Evolutionary conservation across 345 rosid genomes (phyloP), one percentile per base, ranked within the genome.

Genomic region (Eucalyptus marginata): DNA sequence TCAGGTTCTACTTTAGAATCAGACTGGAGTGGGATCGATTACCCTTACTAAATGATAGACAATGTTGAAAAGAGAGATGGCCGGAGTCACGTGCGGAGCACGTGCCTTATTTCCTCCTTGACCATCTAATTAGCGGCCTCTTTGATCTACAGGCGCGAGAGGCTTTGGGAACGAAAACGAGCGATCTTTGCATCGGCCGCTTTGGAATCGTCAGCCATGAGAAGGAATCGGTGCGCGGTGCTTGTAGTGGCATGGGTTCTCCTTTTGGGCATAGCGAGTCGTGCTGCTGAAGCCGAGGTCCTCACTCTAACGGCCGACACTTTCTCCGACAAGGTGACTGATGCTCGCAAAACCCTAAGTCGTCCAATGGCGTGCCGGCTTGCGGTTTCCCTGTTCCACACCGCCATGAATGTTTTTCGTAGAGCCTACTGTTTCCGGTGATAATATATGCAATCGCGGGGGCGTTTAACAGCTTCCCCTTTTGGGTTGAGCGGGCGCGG

Each of bases 261-360:
- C 66, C 86, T 93, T 13, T 52, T 92, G 64, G 90, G 68, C 87
- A 83, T 92, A 24, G 50, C 90, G 20, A 84, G 89, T 25, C 89
- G 43, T 22, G 33, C 89, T 44, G 50, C 92, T 86, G 18, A 52
- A 86, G 94, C 99, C 13, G 99, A 97, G 94, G 98, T 98, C 89
- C 94, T 98, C 88, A 93, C 97, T 88, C 95, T 97, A 90, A 97
- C 96, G 5, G 95, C 95, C 8, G 98, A 97, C 87, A 98, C 99
- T 76, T 98, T 97, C 94, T 94, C 97, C 56, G 99, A 96, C 93
- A 98, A 98, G 98, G 99, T 98, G 90, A 90, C 3, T 97, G 90
- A 90, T 6, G 52, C 33, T 18, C 76, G 59, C 81, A 13, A 7
- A 20, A 56, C 25, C 81, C 71, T 40, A 52, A 52, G 44, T 33